A percentile compares a stretch with the other conserved stretches of the same genome.
Evolutionary conservation across 345 rosid species (phyloP).

Genomic region (Pistacia vera): DNA sequence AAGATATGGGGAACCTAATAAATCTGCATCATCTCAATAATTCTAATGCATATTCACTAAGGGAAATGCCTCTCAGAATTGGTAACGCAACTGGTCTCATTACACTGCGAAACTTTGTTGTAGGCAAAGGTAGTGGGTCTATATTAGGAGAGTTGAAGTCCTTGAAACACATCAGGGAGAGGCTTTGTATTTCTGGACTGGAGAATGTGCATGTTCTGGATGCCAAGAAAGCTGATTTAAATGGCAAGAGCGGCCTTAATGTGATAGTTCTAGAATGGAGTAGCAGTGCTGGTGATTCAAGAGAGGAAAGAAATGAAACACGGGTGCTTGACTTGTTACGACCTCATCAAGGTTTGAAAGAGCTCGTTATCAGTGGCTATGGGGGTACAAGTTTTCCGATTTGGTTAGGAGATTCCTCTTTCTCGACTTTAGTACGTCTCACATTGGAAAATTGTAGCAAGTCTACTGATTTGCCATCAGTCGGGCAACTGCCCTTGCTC

Average conservation of each 20-base stretch:
- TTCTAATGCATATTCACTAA: not conserved
- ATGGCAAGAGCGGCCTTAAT: conserved; percentile 30
- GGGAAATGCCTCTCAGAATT: conserved; percentile 8
- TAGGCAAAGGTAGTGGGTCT: conserved; percentile 7
- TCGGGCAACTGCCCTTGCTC: conserved; percentile 3
- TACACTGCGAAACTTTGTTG: not conserved
- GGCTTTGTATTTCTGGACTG: not conserved
- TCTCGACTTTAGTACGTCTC: conserved; percentile 6
- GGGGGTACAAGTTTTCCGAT: not conserved
- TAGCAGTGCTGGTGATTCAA: not conserved
- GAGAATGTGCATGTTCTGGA: not conserved
- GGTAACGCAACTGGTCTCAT: not conserved
- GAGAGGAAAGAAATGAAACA: not conserved
- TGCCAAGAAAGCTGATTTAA: conserved; percentile 28
- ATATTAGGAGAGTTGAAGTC: not conserved
- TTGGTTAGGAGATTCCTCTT: conserved; percentile 23
- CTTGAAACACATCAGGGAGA: not conserved
- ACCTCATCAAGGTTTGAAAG: conserved; percentile 1
- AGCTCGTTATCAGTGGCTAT: not conserved
- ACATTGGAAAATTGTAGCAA: conserved; percentile 6
- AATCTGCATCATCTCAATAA: conserved; percentile 12
- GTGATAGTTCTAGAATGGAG: conserved; percentile 19
- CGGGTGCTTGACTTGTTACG: conserved; percentile 8
- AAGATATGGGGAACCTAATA: not conserved
- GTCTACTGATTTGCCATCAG: conserved; percentile 5